Percentiles rank a stretch among this genome's conserved stretches.
Evolutionary conservation across 2,329 filamentous ascomycete species (phyloP).

Genomic region (Monilinia laxa): DNA sequence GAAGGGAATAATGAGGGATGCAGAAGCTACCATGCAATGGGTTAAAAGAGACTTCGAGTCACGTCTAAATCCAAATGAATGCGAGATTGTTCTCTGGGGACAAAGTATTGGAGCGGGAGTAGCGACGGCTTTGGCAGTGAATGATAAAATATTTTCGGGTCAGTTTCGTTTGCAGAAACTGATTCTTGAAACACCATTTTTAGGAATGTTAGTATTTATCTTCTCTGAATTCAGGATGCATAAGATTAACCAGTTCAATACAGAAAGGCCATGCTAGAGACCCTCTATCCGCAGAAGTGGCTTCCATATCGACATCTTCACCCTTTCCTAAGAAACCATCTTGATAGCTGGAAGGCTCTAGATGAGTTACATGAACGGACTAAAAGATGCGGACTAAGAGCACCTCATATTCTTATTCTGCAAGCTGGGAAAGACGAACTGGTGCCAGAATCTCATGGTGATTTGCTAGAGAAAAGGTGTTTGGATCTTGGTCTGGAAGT

Average conservation of each 20-base stretch:
- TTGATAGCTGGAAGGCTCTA: constrained; percentile 56
- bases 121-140: constrained; percentile 52
- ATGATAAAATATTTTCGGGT: constrained; percentile 25
- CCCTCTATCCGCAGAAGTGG: constrained; percentile 76
- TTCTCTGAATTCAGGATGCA: neutral
- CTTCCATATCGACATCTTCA: constrained; percentile 73
- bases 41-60: constrained; percentile 47
- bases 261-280: constrained; percentile 62
- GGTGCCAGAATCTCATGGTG: constrained; percentile 53
- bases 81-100: constrained; percentile 64
- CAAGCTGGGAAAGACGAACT: constrained; percentile 60
- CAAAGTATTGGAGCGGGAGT: constrained; percentile 75
- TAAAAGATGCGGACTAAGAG: constrained; percentile 32
- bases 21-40: constrained; percentile 64
- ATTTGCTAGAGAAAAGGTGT: constrained; percentile 49
- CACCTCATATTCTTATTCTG: constrained; percentile 45
- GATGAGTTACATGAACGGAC: constrained; percentile 43
- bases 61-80: constrained; percentile 25
- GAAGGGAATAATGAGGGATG: constrained; percentile 66
- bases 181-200: constrained; percentile 75
- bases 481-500: constrained; percentile 49
- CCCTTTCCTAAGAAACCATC: constrained; percentile 67
- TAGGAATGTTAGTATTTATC: constrained; percentile 50
- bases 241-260: neutral
- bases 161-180: constrained; percentile 46